Percentiles rank a stretch among this genome's conserved stretches.
These are phyloP conservation scores for Ormosia emarginata DNA, from an alignment of 306 rosid genomes.

Conservation along the genomic window DNA sequence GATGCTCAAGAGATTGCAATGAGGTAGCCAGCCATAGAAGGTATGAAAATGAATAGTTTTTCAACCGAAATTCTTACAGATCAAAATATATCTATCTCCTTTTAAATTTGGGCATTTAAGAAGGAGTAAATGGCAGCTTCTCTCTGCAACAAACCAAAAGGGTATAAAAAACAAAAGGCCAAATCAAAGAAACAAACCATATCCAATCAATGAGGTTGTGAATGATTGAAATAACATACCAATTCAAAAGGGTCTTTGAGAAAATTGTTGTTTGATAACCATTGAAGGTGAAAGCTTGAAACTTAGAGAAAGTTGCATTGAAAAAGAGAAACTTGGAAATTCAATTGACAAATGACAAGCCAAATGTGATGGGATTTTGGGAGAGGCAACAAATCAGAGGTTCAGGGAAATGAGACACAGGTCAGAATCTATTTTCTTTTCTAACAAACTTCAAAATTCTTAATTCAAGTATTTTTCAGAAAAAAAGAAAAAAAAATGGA, in stretches of 20 bases:
- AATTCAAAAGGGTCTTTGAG: slow-evolving; percentile 1
- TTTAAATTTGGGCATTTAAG: neutral
- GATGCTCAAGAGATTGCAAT: neutral
- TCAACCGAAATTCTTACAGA: slow-evolving; percentile 30
- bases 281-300: slow-evolving; percentile 13
- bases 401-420: slow-evolving; percentile 19
- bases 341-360: neutral
- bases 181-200: slow-evolving; percentile 8
- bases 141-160: slow-evolving; percentile 11
- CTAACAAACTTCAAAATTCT: neutral
- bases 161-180: neutral
- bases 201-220: neutral
- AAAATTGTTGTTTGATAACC: neutral
- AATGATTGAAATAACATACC: neutral
- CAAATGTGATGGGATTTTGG: slow-evolving; percentile 2
- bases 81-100: neutral
- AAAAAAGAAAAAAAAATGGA: neutral
- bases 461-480: neutral
- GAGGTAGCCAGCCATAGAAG: neutral
- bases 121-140: neutral
- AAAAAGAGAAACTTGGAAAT: neutral
- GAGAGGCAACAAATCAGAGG: slow-evolving; percentile 7
- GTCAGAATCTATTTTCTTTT: slow-evolving; percentile 10
- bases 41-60: neutral
- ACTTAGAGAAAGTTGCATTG: neutral